Evolutionary conservation across 352 stramenopile species (phyloP).

Genomic region (Phytophthora kernoviae): DNA sequence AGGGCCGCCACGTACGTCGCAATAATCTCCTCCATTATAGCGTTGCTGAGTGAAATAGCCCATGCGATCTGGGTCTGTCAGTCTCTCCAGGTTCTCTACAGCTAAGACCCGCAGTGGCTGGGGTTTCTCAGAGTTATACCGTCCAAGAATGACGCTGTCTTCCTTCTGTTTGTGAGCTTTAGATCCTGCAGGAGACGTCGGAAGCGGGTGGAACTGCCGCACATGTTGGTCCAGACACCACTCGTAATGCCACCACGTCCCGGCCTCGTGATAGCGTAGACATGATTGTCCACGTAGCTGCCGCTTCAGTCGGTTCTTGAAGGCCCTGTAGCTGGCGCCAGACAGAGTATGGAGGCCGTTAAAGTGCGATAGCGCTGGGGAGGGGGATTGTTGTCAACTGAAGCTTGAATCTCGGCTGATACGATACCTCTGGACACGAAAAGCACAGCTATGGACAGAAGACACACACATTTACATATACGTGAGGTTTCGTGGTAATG

Average conservation of each 20-base stretch:
- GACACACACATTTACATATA: constrained; percentile 17
- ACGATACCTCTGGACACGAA: constrained; percentile 3
- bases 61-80: constrained; percentile 53
- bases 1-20: constrained; percentile 12
- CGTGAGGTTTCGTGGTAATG: not conserved
- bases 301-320: constrained; percentile 73
- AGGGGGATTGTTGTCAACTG: not conserved
- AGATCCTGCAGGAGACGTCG: not conserved
- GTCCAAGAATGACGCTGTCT: constrained; percentile 48
- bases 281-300: constrained; percentile 57
- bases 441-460: constrained; percentile 24
- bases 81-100: constrained; percentile 37
- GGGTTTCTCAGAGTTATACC: constrained; percentile 34
- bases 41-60: constrained; percentile 65
- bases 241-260: constrained; percentile 86
- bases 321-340: constrained; percentile 60
- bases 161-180: constrained; percentile 23
- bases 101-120: constrained; percentile 48
- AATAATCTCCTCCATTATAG: constrained; percentile 59
- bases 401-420: constrained; percentile 19
- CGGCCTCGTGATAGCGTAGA: constrained; percentile 60
- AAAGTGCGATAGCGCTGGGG: constrained; percentile 38
- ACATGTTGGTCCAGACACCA: constrained; percentile 79
- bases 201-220: constrained; percentile 64
- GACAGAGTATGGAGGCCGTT: constrained; percentile 68